phyloP scores from a whole-genome alignment of 306 rosid genomes.

The Vigna nakashimae region DNA sequence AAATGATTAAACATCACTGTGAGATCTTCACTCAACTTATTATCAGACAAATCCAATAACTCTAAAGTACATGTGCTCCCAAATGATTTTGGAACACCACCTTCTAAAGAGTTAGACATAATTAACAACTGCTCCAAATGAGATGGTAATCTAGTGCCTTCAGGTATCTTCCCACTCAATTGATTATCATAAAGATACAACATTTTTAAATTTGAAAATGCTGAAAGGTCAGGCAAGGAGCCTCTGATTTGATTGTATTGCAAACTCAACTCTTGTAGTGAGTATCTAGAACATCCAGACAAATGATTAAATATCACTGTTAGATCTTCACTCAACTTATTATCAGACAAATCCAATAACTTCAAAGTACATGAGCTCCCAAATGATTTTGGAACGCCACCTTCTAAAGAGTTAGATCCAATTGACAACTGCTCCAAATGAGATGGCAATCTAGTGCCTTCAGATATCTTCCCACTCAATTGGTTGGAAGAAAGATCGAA shows the following conservation, averaged over 20 bases:
- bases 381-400: background rate
- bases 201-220: background rate
- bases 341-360: background rate
- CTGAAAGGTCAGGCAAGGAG: slow-evolving; percentile 2
- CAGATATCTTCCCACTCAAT: slow-evolving; percentile 6
- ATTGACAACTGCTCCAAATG: background rate
- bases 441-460: background rate
- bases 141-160: background rate
- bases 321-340: background rate
- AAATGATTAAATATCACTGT: background rate
- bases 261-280: background rate
- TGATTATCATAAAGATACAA: background rate
- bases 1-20: background rate
- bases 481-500: background rate
- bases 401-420: background rate
- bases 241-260: background rate
- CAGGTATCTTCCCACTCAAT: slow-evolving; percentile 19
- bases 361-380: background rate
- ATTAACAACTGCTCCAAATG: background rate
- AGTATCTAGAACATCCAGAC: slow-evolving; percentile 3
- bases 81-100: too few species aligned
- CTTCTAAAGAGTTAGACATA: too few species aligned
- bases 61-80: too few species aligned
- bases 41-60: too few species aligned
- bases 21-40: background rate